Conservation (phyloP, 208 protist species). For the Porcisia deanei region DNA sequence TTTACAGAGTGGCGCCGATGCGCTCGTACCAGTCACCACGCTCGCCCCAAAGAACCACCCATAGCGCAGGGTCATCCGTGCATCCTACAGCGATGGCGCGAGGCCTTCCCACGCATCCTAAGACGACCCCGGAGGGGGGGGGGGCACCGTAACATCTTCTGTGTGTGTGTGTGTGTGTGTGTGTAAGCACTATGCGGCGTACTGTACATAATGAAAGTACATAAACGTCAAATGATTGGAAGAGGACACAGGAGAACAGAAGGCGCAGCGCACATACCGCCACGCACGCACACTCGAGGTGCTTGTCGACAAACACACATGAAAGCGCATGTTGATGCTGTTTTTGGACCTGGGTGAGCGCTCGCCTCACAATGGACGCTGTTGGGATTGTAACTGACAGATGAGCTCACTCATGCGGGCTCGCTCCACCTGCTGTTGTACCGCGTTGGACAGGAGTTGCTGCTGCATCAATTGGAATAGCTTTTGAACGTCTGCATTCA, state of each 20-base stretch:
- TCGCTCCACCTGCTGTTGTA: constrained; percentile 56
- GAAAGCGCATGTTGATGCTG: background rate
- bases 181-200: background rate
- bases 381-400: constrained; percentile 20
- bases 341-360: background rate
- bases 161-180: constrained; percentile 2
- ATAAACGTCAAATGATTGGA: background rate
- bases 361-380: background rate
- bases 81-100: background rate
- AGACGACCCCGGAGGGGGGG: too few relatives aligned
- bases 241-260: too few relatives aligned
- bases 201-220: background rate
- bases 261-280: background rate
- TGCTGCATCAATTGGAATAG: constrained; percentile 51
- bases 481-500: constrained; percentile 52
- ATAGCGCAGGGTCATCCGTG: background rate
- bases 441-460: constrained; percentile 45
- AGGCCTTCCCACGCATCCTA: background rate
- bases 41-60: background rate
- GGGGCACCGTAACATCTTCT: background rate
- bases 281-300: background rate
- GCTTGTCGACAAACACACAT: background rate
- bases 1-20: background rate
- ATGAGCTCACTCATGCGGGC: constrained; percentile 55
- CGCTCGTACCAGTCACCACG: background rate